Evolutionary conservation across 805 yeast genomes (phyloP).

Genomic region (Sugiyamaella chiloensis): DNA sequence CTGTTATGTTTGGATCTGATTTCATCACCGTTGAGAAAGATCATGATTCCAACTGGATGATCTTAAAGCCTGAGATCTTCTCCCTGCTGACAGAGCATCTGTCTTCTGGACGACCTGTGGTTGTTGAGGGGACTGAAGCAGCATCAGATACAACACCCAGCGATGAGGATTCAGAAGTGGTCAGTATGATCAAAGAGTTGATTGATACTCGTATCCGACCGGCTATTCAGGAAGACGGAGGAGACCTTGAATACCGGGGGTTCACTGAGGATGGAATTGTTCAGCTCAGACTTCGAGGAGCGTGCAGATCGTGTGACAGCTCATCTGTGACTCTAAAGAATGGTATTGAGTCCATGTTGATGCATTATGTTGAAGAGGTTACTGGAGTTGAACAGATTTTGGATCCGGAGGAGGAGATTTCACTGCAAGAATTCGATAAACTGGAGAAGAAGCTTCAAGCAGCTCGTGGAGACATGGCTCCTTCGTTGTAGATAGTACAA

Average conservation of each 20-base stretch:
- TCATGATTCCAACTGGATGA: constrained; percentile 62
- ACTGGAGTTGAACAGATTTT: constrained; percentile 81
- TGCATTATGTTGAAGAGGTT: constrained; percentile 95
- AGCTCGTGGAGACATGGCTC: constrained; percentile 24
- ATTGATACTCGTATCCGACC: constrained; percentile 95
- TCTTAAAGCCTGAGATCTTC: constrained; percentile 61
- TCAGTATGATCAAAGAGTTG: constrained; percentile 85
- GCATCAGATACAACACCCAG: constrained; percentile 43
- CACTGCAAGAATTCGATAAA: constrained; percentile 79
- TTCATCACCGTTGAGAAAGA: constrained; percentile 78
- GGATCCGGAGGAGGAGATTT: constrained; percentile 73
- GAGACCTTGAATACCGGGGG: constrained; percentile 86
- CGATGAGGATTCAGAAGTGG: constrained; percentile 76
- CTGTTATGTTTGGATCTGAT: constrained; percentile 78
- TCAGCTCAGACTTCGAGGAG: constrained; percentile 85
- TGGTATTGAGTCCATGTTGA: constrained; percentile 97
- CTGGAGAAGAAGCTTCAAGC: constrained; percentile 58
- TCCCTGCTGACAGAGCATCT: constrained; percentile 45
- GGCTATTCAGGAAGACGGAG: constrained; percentile 98
- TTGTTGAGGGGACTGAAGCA: constrained; percentile 38
- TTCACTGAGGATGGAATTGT: constrained; percentile 89
- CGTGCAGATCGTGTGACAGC: constrained; percentile 90
- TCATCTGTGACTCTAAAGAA: constrained; percentile 89
- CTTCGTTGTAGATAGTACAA: constrained; percentile 15
- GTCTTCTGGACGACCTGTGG: constrained; percentile 49